Base-by-base conservation (phyloP, 345 rosid genomes). In the Populus euphratica region DNA sequence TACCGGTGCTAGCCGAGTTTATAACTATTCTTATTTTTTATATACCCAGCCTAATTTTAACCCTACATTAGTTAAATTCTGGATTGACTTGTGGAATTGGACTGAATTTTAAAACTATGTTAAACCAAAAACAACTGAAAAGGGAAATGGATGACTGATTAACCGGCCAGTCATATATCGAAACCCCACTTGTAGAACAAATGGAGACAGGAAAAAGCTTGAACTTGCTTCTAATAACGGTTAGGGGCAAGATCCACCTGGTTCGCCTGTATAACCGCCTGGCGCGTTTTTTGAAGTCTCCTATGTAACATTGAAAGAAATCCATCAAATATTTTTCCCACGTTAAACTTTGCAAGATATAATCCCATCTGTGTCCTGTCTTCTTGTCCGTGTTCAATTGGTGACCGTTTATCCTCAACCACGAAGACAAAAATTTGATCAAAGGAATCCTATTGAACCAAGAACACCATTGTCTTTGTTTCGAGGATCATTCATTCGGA, bases 261-360 rank as follows among this genome's bases (percentile, higher is more conserved):
- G 70, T 79, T 71, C 76, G 89, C 89, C 95, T 85, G 73, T 68
- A 54, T 79, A 84, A 85, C 88, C 87, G 91, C 80, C 79, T 88
- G 76, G 64, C 80, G 87, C 74, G 78, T 76, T 77, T 75, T 43
- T 70, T 31, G 83, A 75, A 25, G 75, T 39, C 72, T 74, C 80
- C 77, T 43, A 73, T 69, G 79, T 81, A 23, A 80, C 68, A 72
- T 78, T 71, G 72, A 76, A 68, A 80, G 72, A 8, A 36, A 78
- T 77, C 77, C 73, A 75, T 38, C 31, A 20, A 76, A 61, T 14
- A 35, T 50, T 11, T 11, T 41, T 17, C 56, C 56, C 56, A 50
- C 56, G 6, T 50, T 50, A 50, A 6, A 16, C 7, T 41, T 17
- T 1, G 43, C 10, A 39, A 39, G 10, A 39, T 39, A 39, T 39